These are phyloP conservation scores for Taphrina sp. DNA, from an alignment of 1,139 yeast species.

Conservation along the genomic window DNA sequence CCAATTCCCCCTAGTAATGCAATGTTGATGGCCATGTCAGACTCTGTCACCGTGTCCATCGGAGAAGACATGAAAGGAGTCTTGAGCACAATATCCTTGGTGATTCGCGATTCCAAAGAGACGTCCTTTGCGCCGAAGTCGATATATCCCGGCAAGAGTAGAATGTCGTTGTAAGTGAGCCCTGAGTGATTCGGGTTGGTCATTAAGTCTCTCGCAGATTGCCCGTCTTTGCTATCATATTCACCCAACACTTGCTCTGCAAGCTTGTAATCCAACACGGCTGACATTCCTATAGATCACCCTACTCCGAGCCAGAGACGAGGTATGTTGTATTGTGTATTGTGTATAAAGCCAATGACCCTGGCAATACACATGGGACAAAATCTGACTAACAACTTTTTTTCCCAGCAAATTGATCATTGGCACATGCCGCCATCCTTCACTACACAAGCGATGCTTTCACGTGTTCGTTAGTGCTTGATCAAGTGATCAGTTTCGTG, in stretches of 20 bases:
- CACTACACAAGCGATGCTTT: too few relatives aligned
- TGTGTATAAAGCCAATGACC: not conserved
- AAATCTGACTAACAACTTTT: too few relatives aligned
- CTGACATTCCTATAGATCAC: slow-evolving; percentile 27
- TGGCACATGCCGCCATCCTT: too few relatives aligned
- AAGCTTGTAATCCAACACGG: slow-evolving; percentile 33
- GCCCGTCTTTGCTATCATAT: slow-evolving; percentile 77
- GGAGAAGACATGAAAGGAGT: slow-evolving; percentile 97
- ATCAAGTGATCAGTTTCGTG: too few relatives aligned
- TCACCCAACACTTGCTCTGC: slow-evolving; percentile 67
- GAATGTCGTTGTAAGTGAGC: slow-evolving; percentile 92
- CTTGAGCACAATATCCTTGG: slow-evolving; percentile 86
- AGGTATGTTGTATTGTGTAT: too few relatives aligned
- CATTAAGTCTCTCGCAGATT: slow-evolving; percentile 78
- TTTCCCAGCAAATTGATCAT: too few relatives aligned
- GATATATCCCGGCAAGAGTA: slow-evolving; percentile 75
- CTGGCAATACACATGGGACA: not conserved
- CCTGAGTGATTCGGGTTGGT: slow-evolving; percentile 92
- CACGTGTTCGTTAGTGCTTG: too few relatives aligned
- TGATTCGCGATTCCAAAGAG: slow-evolving; percentile 74
- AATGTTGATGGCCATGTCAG: slow-evolving; percentile 97
- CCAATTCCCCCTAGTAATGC: slow-evolving; percentile 99
- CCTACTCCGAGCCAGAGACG: too few relatives aligned
- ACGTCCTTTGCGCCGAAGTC: slow-evolving; percentile 80
- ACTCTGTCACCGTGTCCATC: slow-evolving; percentile 98